A percentile compares a stretch with the other conserved stretches of the same genome.
Conservation (phyloP, 345 rosid species). For the Linum usitatissimum region DNA sequence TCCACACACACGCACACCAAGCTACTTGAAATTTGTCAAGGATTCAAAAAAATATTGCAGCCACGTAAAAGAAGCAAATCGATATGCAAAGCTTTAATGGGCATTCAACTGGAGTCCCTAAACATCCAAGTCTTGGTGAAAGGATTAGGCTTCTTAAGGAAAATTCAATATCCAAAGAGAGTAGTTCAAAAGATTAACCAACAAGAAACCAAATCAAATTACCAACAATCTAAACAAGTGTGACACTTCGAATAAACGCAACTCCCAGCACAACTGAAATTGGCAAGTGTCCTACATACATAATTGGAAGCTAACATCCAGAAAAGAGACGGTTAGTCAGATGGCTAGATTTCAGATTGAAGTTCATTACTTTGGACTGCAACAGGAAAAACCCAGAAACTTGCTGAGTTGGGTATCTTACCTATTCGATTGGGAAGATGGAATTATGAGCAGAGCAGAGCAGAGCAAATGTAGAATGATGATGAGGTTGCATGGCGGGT, state of each 20-base stretch:
- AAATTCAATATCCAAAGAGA: neutral
- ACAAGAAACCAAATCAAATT: neutral
- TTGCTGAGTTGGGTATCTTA: neutral
- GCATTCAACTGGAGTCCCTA: no score
- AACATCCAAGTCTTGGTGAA: no score
- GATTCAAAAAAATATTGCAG: neutral
- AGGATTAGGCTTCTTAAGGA: neutral
- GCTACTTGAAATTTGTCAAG: no score
- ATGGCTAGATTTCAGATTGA: neutral
- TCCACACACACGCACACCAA: neutral
- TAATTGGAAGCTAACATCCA: neutral
- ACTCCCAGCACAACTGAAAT: neutral
- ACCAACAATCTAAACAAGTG: neutral
- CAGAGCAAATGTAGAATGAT: conserved; percentile 3
- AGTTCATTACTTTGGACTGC: neutral
- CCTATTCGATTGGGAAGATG: conserved; percentile 12
- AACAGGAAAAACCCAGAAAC: neutral
- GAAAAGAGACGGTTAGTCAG: neutral
- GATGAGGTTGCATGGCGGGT: conserved; percentile 16
- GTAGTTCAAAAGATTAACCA: neutral
- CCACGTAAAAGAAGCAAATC: neutral
- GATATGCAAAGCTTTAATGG: neutral
- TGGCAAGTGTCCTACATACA: neutral
- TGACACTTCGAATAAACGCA: neutral
- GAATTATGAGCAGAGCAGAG: neutral